Evolutionary conservation across 1,284 basidiomycete species (phyloP).

Genomic region (Ustilago esculenta): DNA sequence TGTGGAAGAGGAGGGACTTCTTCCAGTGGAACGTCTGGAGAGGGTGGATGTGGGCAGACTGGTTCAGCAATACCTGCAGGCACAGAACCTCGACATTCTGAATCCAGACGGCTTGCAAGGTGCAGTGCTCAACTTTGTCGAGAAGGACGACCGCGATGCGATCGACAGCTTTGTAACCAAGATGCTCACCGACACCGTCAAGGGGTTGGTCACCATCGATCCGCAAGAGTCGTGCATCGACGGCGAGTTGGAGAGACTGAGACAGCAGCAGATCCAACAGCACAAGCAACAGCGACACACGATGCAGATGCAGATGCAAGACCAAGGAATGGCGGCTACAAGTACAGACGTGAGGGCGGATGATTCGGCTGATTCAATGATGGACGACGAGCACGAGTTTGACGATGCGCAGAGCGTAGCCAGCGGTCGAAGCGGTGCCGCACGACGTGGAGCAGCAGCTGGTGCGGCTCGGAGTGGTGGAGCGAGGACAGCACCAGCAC

Average conservation of each 20-base stretch:
- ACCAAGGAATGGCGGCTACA: neutral
- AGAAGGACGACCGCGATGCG: slow-evolving; percentile 63
- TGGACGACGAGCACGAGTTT: slow-evolving; percentile 24
- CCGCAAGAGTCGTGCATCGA: slow-evolving; percentile 54
- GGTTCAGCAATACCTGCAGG: slow-evolving; percentile 55
- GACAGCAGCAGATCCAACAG: slow-evolving; percentile 32
- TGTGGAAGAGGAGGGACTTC: slow-evolving; percentile 43
- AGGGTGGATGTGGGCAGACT: slow-evolving; percentile 56
- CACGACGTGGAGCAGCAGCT: slow-evolving; percentile 5
- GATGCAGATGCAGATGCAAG: slow-evolving; percentile 28
- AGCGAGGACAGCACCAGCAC: slow-evolving; percentile 14
- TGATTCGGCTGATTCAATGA: slow-evolving; percentile 55
- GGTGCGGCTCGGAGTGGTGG: too few species aligned
- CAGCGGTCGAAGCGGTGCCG: slow-evolving; percentile 9
- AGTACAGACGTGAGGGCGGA: neutral
- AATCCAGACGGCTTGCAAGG: slow-evolving; percentile 55
- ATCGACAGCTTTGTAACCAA: slow-evolving; percentile 53
- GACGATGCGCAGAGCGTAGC: slow-evolving; percentile 17
- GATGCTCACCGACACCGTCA: slow-evolving; percentile 46
- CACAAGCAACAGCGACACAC: too few species aligned
- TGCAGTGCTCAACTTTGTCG: slow-evolving; percentile 61
- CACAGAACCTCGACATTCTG: slow-evolving; percentile 61
- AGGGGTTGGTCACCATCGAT: slow-evolving; percentile 45
- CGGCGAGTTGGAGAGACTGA: slow-evolving; percentile 39
- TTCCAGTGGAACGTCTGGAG: slow-evolving; percentile 55